Conservation (phyloP, 495 filamentous ascomycete species). For the Neurospora tetraspora region DNA sequence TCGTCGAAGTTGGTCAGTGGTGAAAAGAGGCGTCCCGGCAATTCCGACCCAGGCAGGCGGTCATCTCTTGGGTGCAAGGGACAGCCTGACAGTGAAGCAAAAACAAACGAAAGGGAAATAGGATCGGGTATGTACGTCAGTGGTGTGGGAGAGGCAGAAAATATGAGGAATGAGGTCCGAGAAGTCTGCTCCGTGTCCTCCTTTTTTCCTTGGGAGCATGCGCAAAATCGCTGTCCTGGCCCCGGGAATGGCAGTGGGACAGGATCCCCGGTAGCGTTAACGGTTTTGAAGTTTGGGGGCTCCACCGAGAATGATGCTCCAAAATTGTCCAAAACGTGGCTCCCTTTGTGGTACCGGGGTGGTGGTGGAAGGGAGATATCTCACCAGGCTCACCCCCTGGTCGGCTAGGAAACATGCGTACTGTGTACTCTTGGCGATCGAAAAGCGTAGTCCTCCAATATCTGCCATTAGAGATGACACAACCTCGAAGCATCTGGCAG, state of each 20-base stretch:
- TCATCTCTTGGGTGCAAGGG: conserved; percentile 13
- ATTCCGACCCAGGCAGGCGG: conserved; percentile 1
- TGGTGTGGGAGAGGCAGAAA: neutral
- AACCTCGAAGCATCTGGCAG: neutral
- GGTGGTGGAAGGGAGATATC: neutral
- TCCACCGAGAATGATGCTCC: neutral
- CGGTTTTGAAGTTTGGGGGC: neutral
- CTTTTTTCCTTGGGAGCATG: neutral
- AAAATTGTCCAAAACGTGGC: neutral
- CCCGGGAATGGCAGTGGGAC: neutral
- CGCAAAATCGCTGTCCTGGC: neutral
- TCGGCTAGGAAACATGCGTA: neutral
- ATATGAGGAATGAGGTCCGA: neutral
- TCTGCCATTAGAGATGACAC: neutral
- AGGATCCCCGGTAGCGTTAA: neutral
- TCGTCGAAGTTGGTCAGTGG: neutral
- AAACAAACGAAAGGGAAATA: conserved; percentile 1
- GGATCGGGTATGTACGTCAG: neutral
- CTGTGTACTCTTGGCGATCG: neutral
- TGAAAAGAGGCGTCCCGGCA: conserved; percentile 4
- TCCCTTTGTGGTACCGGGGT: neutral
- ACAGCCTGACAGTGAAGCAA: conserved; percentile 5
- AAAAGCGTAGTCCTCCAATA: neutral
- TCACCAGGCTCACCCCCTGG: neutral
- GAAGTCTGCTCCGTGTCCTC: neutral